These are phyloP conservation scores for Aegilops tauschii DNA, from an alignment of 176 grass and related monocot genomes.

Conservation along the genomic window DNA sequence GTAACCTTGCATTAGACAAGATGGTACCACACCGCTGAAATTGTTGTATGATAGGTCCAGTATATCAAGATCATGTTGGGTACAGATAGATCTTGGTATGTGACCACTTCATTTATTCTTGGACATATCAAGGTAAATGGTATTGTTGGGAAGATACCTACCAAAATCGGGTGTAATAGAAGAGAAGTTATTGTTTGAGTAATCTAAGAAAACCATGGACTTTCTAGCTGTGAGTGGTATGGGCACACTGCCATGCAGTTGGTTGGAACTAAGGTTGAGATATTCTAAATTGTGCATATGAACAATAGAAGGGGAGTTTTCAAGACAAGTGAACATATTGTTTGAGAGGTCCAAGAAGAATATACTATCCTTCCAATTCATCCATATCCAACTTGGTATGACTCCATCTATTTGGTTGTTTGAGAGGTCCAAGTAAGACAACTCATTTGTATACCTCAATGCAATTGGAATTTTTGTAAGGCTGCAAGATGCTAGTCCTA, in stretches of 20 bases:
- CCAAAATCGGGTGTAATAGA: neutral
- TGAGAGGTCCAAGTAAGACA: neutral
- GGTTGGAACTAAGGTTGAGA: conserved; percentile 21
- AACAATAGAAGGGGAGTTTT: neutral
- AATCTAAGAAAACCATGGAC: fast-evolving
- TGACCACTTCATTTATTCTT: conserved; percentile 10
- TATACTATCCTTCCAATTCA: neutral
- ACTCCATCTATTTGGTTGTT: conserved; percentile 8
- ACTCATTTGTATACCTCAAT: neutral
- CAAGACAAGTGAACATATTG: neutral
- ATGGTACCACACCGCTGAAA: conserved; percentile 8
- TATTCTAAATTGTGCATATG: fast-evolving
- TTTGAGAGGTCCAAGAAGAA: neutral
- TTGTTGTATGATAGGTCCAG: conserved; percentile 33
- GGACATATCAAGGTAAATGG: neutral
- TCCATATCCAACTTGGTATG: conserved; percentile 35
- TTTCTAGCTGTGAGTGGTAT: neutral
- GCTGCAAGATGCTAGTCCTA: neutral
- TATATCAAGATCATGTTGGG: neutral
- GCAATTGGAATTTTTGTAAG: neutral
- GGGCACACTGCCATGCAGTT: neutral
- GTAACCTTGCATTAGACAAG: neutral
- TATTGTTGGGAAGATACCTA: neutral
- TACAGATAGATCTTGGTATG: conserved; percentile 38
- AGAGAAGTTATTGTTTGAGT: conserved; percentile 17